Percentiles rank a stretch among this genome's conserved stretches.
Evolutionary conservation across 768 basidiomycete genomes (phyloP).

Genomic region (Russula sp.): DNA sequence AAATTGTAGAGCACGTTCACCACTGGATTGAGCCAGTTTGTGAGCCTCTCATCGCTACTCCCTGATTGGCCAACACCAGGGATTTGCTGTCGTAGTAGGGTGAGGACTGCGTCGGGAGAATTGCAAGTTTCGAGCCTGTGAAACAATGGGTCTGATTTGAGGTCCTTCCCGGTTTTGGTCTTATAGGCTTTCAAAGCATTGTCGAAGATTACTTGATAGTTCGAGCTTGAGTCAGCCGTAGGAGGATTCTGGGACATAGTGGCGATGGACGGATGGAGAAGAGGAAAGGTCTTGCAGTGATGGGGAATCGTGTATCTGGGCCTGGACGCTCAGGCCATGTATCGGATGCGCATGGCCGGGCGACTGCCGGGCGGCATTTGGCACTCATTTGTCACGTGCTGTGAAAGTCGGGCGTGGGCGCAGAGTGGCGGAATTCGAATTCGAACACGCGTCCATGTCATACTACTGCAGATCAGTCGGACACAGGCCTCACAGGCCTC

Average conservation of each 20-base stretch:
- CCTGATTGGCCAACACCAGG: not conserved
- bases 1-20: not conserved
- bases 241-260: no score
- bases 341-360: no score
- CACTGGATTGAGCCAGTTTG: slow-evolving; percentile 3
- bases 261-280: no score
- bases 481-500: no score
- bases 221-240: not conserved
- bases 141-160: not conserved
- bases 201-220: not conserved
- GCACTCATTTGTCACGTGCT: not conserved
- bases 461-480: no score
- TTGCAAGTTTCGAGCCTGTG: not conserved
- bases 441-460: no score
- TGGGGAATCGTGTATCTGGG: no score
- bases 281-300: no score
- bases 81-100: not conserved
- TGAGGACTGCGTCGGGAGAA: not conserved
- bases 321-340: no score
- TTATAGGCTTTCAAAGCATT: not conserved
- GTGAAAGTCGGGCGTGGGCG: not conserved
- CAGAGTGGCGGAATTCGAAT: no score
- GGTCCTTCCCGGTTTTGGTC: not conserved
- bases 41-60: not conserved
- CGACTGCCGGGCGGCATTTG: no score